Evolutionary conservation across 768 basidiomycete genomes (phyloP).

Genomic region (Dendrothele bispora): DNA sequence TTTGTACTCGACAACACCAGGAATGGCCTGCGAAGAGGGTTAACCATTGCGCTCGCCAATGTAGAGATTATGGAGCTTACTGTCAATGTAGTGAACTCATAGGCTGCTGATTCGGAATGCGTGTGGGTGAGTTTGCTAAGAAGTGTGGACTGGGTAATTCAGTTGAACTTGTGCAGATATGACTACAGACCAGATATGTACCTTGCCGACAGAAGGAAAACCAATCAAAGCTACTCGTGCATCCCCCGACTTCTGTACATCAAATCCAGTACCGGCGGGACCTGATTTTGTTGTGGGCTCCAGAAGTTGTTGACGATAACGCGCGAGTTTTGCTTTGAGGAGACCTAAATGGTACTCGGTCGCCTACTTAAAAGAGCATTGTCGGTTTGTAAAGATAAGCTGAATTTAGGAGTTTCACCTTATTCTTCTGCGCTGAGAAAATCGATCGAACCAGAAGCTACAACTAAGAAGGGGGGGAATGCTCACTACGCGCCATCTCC

Average conservation of each 20-base stretch:
- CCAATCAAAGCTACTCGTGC: slow-evolving; percentile 91
- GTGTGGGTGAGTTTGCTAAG: slow-evolving; percentile 92
- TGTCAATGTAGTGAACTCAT: slow-evolving; percentile 93
- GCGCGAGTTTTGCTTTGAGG: slow-evolving; percentile 91
- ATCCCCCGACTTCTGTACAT: slow-evolving; percentile 82
- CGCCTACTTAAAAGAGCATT: slow-evolving; percentile 57
- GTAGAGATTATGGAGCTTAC: slow-evolving; percentile 34
- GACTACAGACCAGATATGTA: slow-evolving; percentile 17
- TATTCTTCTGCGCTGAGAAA: slow-evolving; percentile 87
- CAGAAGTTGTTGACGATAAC: slow-evolving; percentile 92
- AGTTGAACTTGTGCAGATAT: neutral
- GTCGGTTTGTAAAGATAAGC: slow-evolving; percentile 10
- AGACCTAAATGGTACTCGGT: slow-evolving; percentile 94
- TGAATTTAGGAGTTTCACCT: slow-evolving; percentile 45
- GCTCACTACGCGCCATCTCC: slow-evolving; percentile 96
- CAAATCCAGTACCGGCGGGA: slow-evolving; percentile 81
- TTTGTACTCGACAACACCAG: slow-evolving; percentile 95
- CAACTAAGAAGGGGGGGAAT: neutral
- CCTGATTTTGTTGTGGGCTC: slow-evolving; percentile 88
- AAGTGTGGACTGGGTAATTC: slow-evolving; percentile 75
- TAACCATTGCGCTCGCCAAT: slow-evolving; percentile 1
- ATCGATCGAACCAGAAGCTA: neutral
- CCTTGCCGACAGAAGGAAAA: slow-evolving; percentile 95
- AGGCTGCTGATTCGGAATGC: slow-evolving; percentile 83
- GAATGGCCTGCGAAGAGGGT: slow-evolving; percentile 68